A percentile compares a stretch with the other conserved stretches of the same genome.
Evolutionary conservation across 805 yeast genomes (phyloP).

Genomic region (Lipomyces yamanashiensis): DNA sequence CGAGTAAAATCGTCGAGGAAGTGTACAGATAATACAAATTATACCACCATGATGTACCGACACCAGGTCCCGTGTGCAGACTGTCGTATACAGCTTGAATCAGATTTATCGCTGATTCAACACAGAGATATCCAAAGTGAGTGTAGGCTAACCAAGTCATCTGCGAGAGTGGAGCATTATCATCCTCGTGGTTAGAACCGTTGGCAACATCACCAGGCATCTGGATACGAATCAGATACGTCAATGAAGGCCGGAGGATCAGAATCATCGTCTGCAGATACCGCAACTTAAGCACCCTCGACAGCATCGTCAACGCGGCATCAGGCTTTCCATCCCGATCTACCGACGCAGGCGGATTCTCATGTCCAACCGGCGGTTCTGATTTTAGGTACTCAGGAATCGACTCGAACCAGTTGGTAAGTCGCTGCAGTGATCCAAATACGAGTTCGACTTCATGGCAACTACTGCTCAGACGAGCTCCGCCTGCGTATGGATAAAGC

Average conservation of each 20-base stretch:
- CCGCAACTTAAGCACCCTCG: conserved; percentile 1
- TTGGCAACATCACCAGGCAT: background rate
- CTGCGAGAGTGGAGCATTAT: background rate
- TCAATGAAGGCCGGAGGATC: conserved; percentile 14
- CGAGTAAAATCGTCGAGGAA: conserved; percentile 39
- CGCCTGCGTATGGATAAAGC: background rate
- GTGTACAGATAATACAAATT: conserved; percentile 40
- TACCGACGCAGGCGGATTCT: conserved; percentile 1
- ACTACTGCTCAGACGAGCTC: background rate
- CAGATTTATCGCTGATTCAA: background rate
- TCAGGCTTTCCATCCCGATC: background rate
- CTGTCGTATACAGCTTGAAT: background rate
- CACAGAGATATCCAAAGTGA: background rate
- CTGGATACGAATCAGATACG: background rate
- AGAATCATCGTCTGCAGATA: conserved; percentile 1
- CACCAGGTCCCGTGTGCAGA: conserved; percentile 4
- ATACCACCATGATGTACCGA: conserved; percentile 41
- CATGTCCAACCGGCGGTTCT: background rate
- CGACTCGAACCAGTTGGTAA: background rate
- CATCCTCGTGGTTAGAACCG: background rate
- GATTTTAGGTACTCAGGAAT: background rate
- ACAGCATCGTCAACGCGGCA: conserved; percentile 1
- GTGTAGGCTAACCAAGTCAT: background rate
- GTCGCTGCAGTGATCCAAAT: background rate
- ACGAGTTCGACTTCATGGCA: background rate